A percentile compares a stretch with the other conserved stretches of the same genome.
phyloP scores from a whole-genome alignment of 1,284 basidiomycete genomes.

The Moesziomyces sp. region DNA sequence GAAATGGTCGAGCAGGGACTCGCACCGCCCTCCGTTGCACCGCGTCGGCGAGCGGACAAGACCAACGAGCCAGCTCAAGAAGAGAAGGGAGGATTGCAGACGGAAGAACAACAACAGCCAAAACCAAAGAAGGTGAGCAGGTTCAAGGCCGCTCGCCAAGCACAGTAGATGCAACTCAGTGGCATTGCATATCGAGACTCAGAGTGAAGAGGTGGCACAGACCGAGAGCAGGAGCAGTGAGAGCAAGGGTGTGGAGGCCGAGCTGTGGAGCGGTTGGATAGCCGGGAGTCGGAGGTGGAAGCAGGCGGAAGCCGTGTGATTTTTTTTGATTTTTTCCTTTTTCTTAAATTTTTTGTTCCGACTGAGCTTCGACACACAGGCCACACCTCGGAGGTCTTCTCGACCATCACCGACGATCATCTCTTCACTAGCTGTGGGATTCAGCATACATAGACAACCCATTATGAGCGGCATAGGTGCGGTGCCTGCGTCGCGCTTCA shows the following conservation, averaged over 20 bases:
- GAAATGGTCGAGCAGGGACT: constrained; percentile 15
- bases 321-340: constrained; percentile 5
- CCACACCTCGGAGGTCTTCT: background rate
- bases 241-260: background rate
- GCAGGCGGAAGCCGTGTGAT: constrained; percentile 3
- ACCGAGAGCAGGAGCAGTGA: background rate
- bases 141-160: constrained; percentile 49
- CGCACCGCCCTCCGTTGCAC: constrained; percentile 15
- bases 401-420: background rate
- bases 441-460: too few species aligned
- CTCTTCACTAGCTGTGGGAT: too few species aligned
- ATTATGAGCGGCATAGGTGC: constrained; percentile 32
- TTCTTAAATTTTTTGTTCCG: too few species aligned
- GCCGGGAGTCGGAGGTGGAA: constrained; percentile 33
- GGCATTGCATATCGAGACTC: background rate
- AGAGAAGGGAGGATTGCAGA: background rate
- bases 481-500: constrained; percentile 25
- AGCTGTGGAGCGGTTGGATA: constrained; percentile 15
- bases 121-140: constrained; percentile 42
- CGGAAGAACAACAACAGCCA: background rate
- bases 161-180: constrained; percentile 7
- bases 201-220: background rate
- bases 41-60: constrained; percentile 2
- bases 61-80: background rate
- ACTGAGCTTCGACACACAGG: background rate